A percentile compares a stretch with the other conserved stretches of the same genome.
These are phyloP conservation scores for Penicillium maclennaniae DNA, from an alignment of 495 filamentous ascomycete genomes.

Conservation along the genomic window DNA sequence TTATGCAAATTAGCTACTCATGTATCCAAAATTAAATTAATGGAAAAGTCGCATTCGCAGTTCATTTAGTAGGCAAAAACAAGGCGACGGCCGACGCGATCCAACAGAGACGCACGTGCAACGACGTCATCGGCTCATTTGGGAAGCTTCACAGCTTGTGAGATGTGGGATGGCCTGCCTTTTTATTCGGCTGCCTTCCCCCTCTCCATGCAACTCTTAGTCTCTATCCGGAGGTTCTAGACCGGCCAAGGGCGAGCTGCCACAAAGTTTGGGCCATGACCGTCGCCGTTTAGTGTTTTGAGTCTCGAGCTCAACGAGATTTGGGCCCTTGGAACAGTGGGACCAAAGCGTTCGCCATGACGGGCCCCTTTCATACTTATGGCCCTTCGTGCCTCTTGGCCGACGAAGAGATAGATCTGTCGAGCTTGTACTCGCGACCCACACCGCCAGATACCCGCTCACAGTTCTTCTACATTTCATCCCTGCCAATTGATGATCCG, in stretches of 20 bases:
- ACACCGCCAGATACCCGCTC: conserved; percentile 50
- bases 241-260: conserved; percentile 4
- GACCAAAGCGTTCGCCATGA: conserved; percentile 29
- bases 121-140: conserved; percentile 38
- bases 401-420: conserved; percentile 34
- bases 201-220: neutral
- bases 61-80: neutral
- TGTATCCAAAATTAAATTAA: neutral
- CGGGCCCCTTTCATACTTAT: conserved; percentile 51
- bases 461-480: conserved; percentile 80
- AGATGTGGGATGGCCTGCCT: neutral
- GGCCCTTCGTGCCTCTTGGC: conserved; percentile 49
- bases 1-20: neutral
- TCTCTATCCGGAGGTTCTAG: conserved; percentile 1
- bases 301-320: conserved; percentile 14
- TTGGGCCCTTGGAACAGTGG: conserved; percentile 11
- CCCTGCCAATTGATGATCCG: conserved; percentile 77
- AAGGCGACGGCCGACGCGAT: neutral
- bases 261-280: conserved; percentile 16
- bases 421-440: conserved; percentile 29
- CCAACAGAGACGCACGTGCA: conserved; percentile 29
- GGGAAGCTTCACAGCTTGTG: conserved; percentile 12
- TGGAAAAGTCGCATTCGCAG: neutral
- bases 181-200: neutral
- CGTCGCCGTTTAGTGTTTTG: conserved; percentile 12